Evolutionary conservation across 2,329 filamentous ascomycete genomes (phyloP), one percentile per base, ranked within the genome.

Genomic region (Chaetomium sp.): DNA sequence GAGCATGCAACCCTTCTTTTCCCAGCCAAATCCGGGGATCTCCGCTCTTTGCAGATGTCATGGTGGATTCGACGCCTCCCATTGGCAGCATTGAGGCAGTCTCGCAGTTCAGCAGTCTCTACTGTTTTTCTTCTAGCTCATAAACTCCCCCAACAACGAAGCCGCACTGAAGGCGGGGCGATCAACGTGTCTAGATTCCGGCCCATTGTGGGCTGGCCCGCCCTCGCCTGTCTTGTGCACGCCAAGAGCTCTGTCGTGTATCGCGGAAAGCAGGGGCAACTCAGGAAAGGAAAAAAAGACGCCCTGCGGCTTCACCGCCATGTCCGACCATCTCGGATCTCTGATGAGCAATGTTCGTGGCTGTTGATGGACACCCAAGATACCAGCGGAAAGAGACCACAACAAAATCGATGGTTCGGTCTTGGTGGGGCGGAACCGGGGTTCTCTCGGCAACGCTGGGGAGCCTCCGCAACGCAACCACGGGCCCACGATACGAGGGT

Each of bases 401-500:
- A 32, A 52, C 32, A 27, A 8, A 27, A 27, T 27, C 19, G 19
- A 27, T 27, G 19, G 19, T 27, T 27, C 19, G 19, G 52, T 48
- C 55, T 57, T 57, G 57, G 57, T 55, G 44, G 46, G 46, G 34
- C 11, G 46, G 14, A n/a, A 49, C 36, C 9, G 52, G 46, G 35
- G 14, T 12, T 40, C 46, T 41, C 52, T 54, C 52, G 38, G 32
- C 50, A 19, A 52, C 51, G 47, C 38, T 47, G 46, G 57, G 58
- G 19, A 27, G 19, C 19, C 19, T 27, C 19, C 19, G 19, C 19
- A 27, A 27, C 19, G 19, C 2, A 27, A 38, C 40, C 12, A n/a
- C 51, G 54, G 45, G 57, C 57, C 48, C 57, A 57, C 59, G 54
- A 55, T 57, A 57, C 57, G 52, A 11, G 36, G 40, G 53, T 53